Base-by-base conservation (phyloP, 2,329 filamentous ascomycete species). In the Curvularia verruculosa region DNA sequence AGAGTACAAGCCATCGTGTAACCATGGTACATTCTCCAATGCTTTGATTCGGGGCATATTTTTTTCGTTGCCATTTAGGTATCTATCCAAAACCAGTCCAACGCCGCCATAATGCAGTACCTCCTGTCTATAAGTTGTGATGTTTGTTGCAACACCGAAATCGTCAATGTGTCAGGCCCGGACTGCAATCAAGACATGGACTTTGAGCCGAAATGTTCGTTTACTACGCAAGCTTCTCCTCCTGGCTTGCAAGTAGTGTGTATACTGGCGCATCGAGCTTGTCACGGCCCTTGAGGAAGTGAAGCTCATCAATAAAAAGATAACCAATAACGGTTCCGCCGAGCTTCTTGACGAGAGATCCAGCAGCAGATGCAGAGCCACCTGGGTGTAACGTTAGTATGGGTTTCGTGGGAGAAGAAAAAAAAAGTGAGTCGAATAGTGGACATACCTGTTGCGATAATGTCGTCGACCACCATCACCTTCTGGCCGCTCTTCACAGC, bases 261-360 rank as follows among this genome's bases (percentile, higher is more conserved):
- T 90, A 86, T 50, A 93, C 89, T 10, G 92, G 92, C 54, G 88
- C 89, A 67, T 89, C 87, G 67, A 99, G 89, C 84, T 96, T 95
- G 62, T 92, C 89, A 68, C 92, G 87, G 67, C 95, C 95, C 75
- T 96, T 91, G 67, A 99, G 87, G 79, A 95, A 94, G 69, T 92
- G 89, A 64, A 99, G 89, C 79, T 98, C 94, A 76, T 98, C 90
- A 71, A 99, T 91, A 83, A 99, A 99, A 62, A 97, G 82, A 80
- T 91, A 98, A 68, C 92, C 94, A 57, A 96, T 79, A 45, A 98
- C 83, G n/a, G 86, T 83, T 65, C 93, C 95, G 66, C 92, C 92
- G 64, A 96, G 86, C 79, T 96, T 87, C 76, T 88, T 84, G 69
- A 98, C 91, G 58, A 99, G 89, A 61, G 91, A 85, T 63, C 91